Conservation (phyloP, 306 rosid species). For the Quercus ilex region DNA sequence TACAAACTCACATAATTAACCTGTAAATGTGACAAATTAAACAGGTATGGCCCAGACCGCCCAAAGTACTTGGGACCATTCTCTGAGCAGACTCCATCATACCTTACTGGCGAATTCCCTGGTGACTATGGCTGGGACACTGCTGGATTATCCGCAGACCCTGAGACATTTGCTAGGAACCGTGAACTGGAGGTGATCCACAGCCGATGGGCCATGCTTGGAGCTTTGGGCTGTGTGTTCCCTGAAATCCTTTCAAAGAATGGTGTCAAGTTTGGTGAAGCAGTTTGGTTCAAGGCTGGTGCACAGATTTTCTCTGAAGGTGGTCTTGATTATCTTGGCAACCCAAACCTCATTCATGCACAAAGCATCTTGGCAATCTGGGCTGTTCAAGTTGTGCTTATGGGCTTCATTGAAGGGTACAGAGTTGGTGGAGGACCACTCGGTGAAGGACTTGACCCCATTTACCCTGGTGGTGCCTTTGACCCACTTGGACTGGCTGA, state of each 20-base stretch:
- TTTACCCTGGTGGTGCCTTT: conserved; percentile 95
- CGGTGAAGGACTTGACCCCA: conserved; percentile 92
- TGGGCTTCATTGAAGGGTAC: conserved; percentile 95
- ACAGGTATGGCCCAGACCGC: conserved; percentile 95
- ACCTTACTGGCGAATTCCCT: conserved; percentile 87
- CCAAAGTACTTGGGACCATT: conserved; percentile 98
- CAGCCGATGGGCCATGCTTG: conserved; percentile 95
- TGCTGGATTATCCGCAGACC: conserved; percentile 94
- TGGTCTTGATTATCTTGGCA: conserved; percentile 91
- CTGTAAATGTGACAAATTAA: not conserved
- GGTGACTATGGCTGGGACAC: conserved; percentile 99
- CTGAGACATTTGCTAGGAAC: conserved; percentile 92
- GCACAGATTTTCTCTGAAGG: conserved; percentile 94
- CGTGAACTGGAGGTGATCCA: conserved; percentile 94
- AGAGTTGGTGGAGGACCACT: conserved; percentile 96
- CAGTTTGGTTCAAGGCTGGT: conserved; percentile 98
- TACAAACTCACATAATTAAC: no score
- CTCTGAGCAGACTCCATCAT: conserved; percentile 94
- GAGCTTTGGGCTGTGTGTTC: conserved; percentile 82
- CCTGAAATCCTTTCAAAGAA: conserved; percentile 83
- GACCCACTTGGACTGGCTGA: conserved; percentile 97
- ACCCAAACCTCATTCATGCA: conserved; percentile 90
- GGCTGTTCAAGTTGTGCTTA: conserved; percentile 89
- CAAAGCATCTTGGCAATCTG: conserved; percentile 98
- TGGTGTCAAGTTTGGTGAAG: conserved; percentile 88